Evolutionary conservation across 768 basidiomycete species (phyloP).

Genomic region (Kwoniella europaea): DNA sequence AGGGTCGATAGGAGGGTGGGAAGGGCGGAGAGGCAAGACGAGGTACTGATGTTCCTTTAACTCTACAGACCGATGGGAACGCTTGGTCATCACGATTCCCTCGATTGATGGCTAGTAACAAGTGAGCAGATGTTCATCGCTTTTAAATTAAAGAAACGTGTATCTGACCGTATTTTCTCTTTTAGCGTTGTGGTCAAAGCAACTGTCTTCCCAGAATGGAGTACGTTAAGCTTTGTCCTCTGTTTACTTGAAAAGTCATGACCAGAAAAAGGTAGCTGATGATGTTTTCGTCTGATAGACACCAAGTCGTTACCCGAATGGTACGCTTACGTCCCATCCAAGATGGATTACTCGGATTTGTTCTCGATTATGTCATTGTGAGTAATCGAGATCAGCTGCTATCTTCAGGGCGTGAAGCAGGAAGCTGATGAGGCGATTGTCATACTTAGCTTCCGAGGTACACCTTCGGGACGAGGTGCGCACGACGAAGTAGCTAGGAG

Average conservation of each 20-base stretch:
- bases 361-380: conserved; percentile 59
- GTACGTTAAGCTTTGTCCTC: conserved; percentile 28
- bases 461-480: conserved; percentile 51
- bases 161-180: conserved; percentile 2
- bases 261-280: not conserved
- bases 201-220: conserved; percentile 60
- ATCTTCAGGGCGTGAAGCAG: not conserved
- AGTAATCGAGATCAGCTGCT: conserved; percentile 18
- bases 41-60: not conserved
- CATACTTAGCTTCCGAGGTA: conserved; percentile 56
- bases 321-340: conserved; percentile 59
- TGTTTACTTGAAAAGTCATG: not conserved
- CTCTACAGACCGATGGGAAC: conserved; percentile 56
- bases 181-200: conserved; percentile 58
- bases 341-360: conserved; percentile 59
- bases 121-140: conserved; percentile 40
- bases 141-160: not conserved
- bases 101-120: conserved; percentile 57
- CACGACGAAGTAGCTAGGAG: conserved; percentile 59
- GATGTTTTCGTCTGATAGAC: conserved; percentile 28
- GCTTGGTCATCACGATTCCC: conserved; percentile 60
- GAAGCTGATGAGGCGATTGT: not conserved
- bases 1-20: too few relatives aligned
- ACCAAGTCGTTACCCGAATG: conserved; percentile 58
- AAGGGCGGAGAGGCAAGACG: too few relatives aligned